These are phyloP conservation scores for Citrus reticulata DNA, from an alignment of 345 rosid species.

Conservation along the genomic window DNA sequence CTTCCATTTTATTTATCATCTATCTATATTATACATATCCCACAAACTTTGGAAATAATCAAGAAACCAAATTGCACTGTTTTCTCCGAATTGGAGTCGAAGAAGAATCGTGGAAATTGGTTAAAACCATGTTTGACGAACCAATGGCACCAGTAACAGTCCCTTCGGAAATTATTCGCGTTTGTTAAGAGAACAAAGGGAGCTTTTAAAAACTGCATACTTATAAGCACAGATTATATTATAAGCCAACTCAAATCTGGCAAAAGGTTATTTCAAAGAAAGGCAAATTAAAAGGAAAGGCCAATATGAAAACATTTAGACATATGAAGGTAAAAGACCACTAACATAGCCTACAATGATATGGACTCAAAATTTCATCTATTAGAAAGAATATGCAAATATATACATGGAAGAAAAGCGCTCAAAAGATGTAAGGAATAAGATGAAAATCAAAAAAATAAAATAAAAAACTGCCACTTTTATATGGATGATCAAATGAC, in stretches of 20 bases:
- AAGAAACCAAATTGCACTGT: no score
- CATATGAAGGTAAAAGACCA: neutral
- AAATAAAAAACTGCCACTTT: neutral
- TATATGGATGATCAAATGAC: neutral
- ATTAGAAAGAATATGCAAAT: constrained; percentile 6
- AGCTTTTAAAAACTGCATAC: neutral
- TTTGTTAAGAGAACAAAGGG: neutral
- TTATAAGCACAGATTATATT: no score
- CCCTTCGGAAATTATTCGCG: neutral
- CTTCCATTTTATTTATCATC: no score
- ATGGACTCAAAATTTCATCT: neutral
- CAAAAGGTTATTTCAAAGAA: neutral
- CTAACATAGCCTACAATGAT: neutral
- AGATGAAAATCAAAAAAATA: neutral
- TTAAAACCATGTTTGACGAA: no score
- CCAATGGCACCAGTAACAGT: neutral
- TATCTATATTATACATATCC: no score
- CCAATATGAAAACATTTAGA: no score
- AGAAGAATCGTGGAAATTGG: no score
- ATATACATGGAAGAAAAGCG: constrained; percentile 3
- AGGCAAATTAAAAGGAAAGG: no score
- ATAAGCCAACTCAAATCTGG: neutral
- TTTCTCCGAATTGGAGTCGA: no score
- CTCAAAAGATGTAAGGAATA: neutral
- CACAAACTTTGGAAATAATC: no score